These are phyloP conservation scores for Colletotrichum scovillei DNA, from an alignment of 2,329 filamentous ascomycete genomes.

Conservation along the genomic window DNA sequence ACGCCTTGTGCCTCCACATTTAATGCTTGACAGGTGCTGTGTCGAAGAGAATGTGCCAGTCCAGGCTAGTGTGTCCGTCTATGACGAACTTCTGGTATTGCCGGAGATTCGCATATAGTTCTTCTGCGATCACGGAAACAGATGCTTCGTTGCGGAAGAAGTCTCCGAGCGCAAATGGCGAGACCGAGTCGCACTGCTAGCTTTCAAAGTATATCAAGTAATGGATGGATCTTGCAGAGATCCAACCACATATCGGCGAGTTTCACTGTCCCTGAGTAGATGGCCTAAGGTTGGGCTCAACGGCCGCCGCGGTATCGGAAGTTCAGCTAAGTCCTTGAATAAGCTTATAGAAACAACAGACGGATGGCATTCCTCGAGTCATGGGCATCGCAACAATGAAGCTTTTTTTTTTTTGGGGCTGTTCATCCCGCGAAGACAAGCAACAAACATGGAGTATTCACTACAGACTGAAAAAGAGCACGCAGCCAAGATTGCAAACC, in stretches of 20 bases:
- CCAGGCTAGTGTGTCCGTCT: background rate
- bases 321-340: background rate
- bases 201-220: background rate
- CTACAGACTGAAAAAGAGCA: background rate
- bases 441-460: background rate
- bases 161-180: background rate
- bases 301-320: background rate
- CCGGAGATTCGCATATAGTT: background rate
- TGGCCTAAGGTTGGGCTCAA: background rate
- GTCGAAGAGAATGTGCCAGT: background rate
- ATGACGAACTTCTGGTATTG: background rate
- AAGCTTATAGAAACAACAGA: background rate
- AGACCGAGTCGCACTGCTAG: background rate
- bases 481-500: background rate
- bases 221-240: background rate
- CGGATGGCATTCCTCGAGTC: background rate
- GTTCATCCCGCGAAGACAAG: background rate
- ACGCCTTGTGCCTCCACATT: background rate
- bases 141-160: background rate
- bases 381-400: background rate
- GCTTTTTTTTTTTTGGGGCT: background rate
- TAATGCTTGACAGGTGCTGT: slow-evolving; percentile 11
- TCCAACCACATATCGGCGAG: background rate
- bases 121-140: background rate
- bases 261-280: background rate